Percentiles rank a stretch among this genome's conserved stretches.
These are phyloP conservation scores for Trichoderma parareesei DNA, from an alignment of 495 filamentous ascomycete genomes.

Conservation along the genomic window DNA sequence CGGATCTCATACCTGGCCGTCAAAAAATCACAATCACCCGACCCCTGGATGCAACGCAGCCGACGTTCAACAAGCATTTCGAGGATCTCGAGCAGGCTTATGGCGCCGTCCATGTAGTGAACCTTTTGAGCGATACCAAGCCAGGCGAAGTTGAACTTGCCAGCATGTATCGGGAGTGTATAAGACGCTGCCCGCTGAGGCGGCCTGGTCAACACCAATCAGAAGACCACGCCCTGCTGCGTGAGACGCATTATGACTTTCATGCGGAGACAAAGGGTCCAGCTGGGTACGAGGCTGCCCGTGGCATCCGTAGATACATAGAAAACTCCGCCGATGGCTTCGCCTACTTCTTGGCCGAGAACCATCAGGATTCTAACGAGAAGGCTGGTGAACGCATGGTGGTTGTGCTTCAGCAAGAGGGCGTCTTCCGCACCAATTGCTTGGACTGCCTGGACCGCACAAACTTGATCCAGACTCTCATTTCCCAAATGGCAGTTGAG, in stretches of 20 bases:
- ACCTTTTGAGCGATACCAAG: conserved; percentile 82
- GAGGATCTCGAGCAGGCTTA: conserved; percentile 73
- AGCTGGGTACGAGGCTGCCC: conserved; percentile 79
- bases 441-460: conserved; percentile 94
- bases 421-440: conserved; percentile 92
- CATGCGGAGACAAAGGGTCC: conserved; percentile 88
- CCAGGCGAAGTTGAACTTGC: conserved; percentile 76
- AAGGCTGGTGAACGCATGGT: conserved; percentile 38
- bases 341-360: conserved; percentile 81
- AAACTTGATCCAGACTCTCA: conserved; percentile 91
- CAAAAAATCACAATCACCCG: conserved; percentile 91
- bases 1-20: conserved; percentile 81
- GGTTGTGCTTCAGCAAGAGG: conserved; percentile 81
- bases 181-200: conserved; percentile 59
- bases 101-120: conserved; percentile 83
- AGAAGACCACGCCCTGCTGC: conserved; percentile 62
- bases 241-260: conserved; percentile 84
- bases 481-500: conserved; percentile 86
- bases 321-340: conserved; percentile 73
- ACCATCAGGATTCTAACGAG: conserved; percentile 43
- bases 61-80: conserved; percentile 93
- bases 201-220: conserved; percentile 33
- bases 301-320: conserved; percentile 65
- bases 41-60: conserved; percentile 83
- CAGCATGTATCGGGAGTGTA: conserved; percentile 64